A percentile compares a stretch with the other conserved stretches of the same genome.
phyloP scores from a whole-genome alignment of 2,329 filamentous ascomycete species.

The Pestalotiopsis sp. region DNA sequence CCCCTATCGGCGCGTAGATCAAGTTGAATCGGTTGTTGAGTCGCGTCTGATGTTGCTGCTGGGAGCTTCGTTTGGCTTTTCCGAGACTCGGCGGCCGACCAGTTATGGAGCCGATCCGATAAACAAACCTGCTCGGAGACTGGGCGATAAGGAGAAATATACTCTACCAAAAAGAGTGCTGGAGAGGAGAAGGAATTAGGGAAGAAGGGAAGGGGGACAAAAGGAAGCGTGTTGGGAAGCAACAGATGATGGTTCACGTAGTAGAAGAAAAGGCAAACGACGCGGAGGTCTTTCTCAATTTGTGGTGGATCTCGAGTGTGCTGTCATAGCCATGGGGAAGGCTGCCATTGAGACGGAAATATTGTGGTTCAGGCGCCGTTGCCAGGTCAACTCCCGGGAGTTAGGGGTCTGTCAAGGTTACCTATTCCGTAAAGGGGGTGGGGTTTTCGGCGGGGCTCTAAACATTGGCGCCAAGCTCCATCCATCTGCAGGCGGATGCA shows the following conservation, averaged over 20 bases:
- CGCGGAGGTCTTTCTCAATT: neutral
- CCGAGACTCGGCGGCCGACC: neutral
- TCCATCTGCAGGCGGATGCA: neutral
- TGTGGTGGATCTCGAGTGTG: slow-evolving; percentile 1
- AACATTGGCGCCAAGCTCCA: neutral
- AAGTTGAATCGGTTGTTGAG: neutral
- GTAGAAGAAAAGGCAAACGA: neutral
- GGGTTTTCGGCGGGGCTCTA: neutral
- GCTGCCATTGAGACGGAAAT: slow-evolving; percentile 1
- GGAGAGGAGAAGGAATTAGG: neutral
- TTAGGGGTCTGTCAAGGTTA: neutral
- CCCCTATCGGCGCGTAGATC: neutral
- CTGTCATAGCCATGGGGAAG: slow-evolving; percentile 2
- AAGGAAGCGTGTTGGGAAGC: neutral
- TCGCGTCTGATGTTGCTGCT: neutral
- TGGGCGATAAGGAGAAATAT: neutral
- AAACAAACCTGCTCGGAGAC: neutral
- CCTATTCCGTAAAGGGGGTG: neutral
- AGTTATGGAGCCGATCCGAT: neutral
- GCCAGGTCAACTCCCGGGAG: neutral
- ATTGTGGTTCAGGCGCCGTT: slow-evolving; percentile 2
- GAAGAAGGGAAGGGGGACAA: neutral
- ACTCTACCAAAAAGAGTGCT: neutral
- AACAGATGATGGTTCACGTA: neutral
- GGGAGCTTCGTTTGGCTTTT: neutral